These are phyloP conservation scores for Pseudozyma tsukubaensis DNA, from an alignment of 1,284 basidiomycete species.

Conservation along the genomic window DNA sequence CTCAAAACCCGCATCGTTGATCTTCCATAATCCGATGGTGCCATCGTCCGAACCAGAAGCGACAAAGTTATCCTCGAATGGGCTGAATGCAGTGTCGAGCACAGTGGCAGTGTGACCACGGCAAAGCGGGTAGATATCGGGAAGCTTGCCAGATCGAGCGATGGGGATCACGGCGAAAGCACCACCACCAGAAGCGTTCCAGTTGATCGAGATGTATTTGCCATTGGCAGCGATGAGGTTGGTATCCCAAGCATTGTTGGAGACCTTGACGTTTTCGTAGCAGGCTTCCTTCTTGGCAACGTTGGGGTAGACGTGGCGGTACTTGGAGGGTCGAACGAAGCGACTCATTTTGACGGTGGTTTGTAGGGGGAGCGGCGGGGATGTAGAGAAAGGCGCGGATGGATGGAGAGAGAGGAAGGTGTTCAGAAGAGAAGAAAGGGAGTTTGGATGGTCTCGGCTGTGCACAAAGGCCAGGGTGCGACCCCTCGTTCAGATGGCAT, in stretches of 20 bases:
- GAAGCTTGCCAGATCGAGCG: constrained; percentile 74
- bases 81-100: constrained; percentile 97
- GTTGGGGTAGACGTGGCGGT: constrained; percentile 84
- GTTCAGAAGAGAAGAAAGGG: constrained; percentile 2
- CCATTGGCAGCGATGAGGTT: constrained; percentile 84
- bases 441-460: constrained; percentile 20
- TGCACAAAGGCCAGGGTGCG: neutral
- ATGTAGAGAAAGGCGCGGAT: neutral
- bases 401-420: constrained; percentile 4
- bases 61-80: constrained; percentile 89
- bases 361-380: neutral
- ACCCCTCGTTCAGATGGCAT: no score
- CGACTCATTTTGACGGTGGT: constrained; percentile 66
- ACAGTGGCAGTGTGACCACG: constrained; percentile 83
- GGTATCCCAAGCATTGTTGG: constrained; percentile 84
- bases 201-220: constrained; percentile 86
- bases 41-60: constrained; percentile 94
- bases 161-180: constrained; percentile 92
- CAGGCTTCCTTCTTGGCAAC: constrained; percentile 68
- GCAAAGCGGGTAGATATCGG: constrained; percentile 90
- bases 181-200: constrained; percentile 92
- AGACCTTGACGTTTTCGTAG: constrained; percentile 86
- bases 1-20: constrained; percentile 77
- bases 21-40: constrained; percentile 87
- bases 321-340: constrained; percentile 75